Evolutionary conservation across 345 rosid genomes (phyloP).

Genomic region (Linum tenue): DNA sequence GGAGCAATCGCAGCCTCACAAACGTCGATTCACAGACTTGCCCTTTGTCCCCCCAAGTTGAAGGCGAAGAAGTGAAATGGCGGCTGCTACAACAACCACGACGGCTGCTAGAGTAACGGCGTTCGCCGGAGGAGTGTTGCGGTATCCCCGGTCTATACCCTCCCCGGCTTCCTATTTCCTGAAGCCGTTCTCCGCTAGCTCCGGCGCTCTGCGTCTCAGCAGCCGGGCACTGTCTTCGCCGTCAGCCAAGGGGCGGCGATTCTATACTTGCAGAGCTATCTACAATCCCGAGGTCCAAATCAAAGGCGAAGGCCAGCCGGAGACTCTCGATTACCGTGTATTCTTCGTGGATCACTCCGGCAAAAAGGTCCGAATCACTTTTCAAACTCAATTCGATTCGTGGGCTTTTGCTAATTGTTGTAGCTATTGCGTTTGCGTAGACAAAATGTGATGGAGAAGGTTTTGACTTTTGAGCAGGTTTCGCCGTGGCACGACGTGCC

Average conservation of each 20-base stretch:
- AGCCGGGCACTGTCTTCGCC: conserved; percentile 15
- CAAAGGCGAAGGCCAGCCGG: conserved; percentile 67
- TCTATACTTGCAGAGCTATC: conserved; percentile 45
- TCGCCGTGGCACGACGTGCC: conserved; percentile 99
- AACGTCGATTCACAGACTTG: too few relatives aligned
- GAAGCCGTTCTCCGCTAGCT: conserved; percentile 16
- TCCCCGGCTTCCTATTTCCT: conserved; percentile 28
- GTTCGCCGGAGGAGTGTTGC: too few relatives aligned
- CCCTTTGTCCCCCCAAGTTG: too few relatives aligned
- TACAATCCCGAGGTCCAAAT: conserved; percentile 49
- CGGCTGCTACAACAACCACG: conserved; percentile 27
- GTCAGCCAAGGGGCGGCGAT: conserved; percentile 32
- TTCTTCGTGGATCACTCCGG: conserved; percentile 61
- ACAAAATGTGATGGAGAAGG: background rate
- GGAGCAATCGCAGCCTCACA: too few relatives aligned
- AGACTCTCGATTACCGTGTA: conserved; percentile 74
- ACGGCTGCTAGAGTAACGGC: conserved; percentile 13
- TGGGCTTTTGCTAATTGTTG: background rate
- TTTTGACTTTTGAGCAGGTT: conserved; percentile 32
- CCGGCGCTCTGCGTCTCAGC: conserved; percentile 15
- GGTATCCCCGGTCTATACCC: conserved; percentile 19
- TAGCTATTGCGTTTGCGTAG: background rate
- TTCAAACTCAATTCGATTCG: background rate
- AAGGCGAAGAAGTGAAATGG: conserved; percentile 10
- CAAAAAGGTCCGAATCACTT: conserved; percentile 36